Evolutionary conservation across 352 stramenopile species (phyloP).

Genomic region (Thraustochytrium sp.): DNA sequence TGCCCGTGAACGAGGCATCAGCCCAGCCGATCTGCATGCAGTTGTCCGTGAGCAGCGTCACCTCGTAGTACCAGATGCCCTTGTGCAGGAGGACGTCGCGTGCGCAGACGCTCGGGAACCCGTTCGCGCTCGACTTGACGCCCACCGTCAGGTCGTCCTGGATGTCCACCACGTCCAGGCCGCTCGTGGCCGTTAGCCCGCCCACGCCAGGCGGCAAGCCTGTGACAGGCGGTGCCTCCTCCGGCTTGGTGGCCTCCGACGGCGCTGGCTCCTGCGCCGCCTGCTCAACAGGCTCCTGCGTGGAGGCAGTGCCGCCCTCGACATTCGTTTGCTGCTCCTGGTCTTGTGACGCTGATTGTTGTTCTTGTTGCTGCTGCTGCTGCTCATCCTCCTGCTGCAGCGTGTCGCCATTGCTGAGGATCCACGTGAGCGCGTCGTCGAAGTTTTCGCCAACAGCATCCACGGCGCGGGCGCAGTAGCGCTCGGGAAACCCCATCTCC

Average conservation of each 20-base stretch:
- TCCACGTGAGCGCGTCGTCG: slow-evolving; percentile 76
- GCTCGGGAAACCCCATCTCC: slow-evolving; percentile 78
- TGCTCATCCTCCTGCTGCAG: slow-evolving; percentile 75
- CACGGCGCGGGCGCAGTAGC: slow-evolving; percentile 77
- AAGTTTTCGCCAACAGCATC: slow-evolving; percentile 77
- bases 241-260: too few relatives aligned
- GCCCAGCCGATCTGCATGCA: slow-evolving; percentile 89
- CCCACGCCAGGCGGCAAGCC: neutral
- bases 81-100: slow-evolving; percentile 9
- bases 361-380: slow-evolving; percentile 49
- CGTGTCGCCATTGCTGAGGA: slow-evolving; percentile 76
- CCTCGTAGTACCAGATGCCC: slow-evolving; percentile 82
- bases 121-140: neutral
- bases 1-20: slow-evolving; percentile 73
- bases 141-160: neutral
- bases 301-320: neutral
- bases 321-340: neutral
- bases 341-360: neutral
- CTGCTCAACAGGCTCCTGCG: neutral
- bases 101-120: slow-evolving; percentile 25
- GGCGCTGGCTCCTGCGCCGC: neutral
- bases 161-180: slow-evolving; percentile 17
- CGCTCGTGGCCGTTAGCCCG: slow-evolving; percentile 39
- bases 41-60: slow-evolving; percentile 78
- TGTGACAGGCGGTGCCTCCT: neutral